phyloP scores from a whole-genome alignment of 495 filamentous ascomycete genomes.

The Parachaetomium inaequale region DNA sequence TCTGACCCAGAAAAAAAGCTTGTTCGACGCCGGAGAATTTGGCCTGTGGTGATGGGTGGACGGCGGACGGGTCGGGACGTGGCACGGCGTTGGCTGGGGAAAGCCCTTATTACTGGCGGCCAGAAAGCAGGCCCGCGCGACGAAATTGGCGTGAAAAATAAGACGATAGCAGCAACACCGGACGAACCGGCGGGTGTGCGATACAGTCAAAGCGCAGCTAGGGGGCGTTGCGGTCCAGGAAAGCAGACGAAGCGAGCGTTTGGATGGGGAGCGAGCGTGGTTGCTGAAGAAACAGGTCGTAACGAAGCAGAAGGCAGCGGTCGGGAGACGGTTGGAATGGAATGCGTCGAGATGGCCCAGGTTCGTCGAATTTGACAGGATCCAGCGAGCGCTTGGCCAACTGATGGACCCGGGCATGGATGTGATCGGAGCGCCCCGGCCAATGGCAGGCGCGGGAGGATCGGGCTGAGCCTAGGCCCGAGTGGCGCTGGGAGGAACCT shows the following conservation, averaged over 20 bases:
- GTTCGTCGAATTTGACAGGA: conserved; percentile 11
- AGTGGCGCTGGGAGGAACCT: conserved; percentile 14
- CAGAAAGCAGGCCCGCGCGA: conserved; percentile 27
- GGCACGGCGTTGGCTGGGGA: conserved; percentile 25
- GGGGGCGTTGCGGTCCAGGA: background rate
- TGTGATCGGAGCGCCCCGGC: conserved; percentile 13
- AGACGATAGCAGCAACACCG: conserved; percentile 4
- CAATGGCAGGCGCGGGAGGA: conserved; percentile 18
- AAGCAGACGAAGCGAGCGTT: conserved; percentile 20
- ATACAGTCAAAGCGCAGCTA: background rate
- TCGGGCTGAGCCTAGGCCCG: conserved; percentile 16
- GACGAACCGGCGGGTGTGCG: background rate
- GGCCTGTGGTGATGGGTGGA: conserved; percentile 20
- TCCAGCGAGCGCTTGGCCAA: conserved; percentile 18
- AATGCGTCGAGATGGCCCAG: conserved; percentile 7
- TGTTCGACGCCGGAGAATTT: conserved; percentile 30
- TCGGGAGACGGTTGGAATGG: conserved; percentile 25
- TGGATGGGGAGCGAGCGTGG: conserved; percentile 23
- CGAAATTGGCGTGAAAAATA: conserved; percentile 17
- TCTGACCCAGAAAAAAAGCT: conserved; percentile 8
- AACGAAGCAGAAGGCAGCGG: background rate
- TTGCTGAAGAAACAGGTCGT: conserved; percentile 26
- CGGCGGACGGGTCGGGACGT: conserved; percentile 15
- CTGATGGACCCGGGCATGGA: no score
- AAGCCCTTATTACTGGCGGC: conserved; percentile 28